Base-by-base conservation (phyloP, 139 green algal genomes). In the Haematococcus lacustris region DNA sequence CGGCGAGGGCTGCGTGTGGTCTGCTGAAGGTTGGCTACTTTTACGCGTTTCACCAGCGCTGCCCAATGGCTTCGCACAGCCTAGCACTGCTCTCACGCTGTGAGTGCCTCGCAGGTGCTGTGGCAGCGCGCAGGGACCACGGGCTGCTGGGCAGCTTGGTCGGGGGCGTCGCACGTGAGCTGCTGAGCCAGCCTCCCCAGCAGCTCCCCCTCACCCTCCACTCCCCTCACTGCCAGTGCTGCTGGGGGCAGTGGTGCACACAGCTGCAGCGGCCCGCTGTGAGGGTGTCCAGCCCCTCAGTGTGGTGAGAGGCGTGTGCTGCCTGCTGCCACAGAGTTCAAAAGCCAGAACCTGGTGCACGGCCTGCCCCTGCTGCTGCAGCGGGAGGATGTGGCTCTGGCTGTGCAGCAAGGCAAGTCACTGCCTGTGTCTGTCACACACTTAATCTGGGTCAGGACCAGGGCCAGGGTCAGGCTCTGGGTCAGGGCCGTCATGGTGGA, bases 281-380 rank as follows among this genome's bases (percentile, higher is more conserved):
- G n/a, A n/a, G n/a, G n/a, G n/a, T n/a, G n/a, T n/a, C n/a, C n/a
- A n/a, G n/a, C n/a, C n/a, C n/a, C n/a, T n/a, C n/a, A n/a, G n/a
- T n/a, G n/a, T n/a, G n/a, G n/a, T n/a, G n/a, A n/a, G n/a, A n/a
- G n/a, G n/a, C n/a, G n/a, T n/a, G n/a, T n/a, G n/a, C n/a, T 64
- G 53, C 28, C 4, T 68, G 61, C 61, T 26, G 21, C n/a, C n/a
- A 35, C 66, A 84, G 78, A 84, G 33, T 84, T 76, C 61, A 84
- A 84, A 61, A 80, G 71, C 60, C 78, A 84, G 51, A 84, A 84
- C 47, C 61, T 70, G 4, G 47, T 84, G 38, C 71, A 76, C 30
- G 61, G 41, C 38, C 66, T 84, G 71, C 78, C 78, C 0, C 50
- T 84, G 38, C 43, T 76, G 60, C 68, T 84, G 2, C 71, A 39